Percentiles rank a stretch among this genome's conserved stretches.
phyloP scores from a whole-genome alignment of 225 moss, liverwort and hornwort genomes.

The Asterella californica region DNA sequence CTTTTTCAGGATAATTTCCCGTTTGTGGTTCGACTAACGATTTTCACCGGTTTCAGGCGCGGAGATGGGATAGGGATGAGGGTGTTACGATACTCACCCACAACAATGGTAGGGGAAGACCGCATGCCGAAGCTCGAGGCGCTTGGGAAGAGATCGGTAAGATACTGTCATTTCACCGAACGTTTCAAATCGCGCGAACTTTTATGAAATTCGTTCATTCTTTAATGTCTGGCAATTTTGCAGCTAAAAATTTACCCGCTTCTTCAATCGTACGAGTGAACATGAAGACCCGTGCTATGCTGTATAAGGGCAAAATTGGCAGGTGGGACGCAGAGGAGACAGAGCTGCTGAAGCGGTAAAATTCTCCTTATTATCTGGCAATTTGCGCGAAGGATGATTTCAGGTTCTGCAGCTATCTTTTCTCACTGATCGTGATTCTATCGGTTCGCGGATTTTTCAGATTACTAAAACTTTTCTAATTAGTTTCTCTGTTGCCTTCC shows the following conservation, averaged over 20 bases:
- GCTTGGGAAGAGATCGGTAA: slow-evolving; percentile 15
- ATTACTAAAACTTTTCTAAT: neutral
- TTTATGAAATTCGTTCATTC: neutral
- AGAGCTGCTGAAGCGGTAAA: slow-evolving; percentile 5
- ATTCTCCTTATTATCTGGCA: neutral
- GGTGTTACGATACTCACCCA: neutral
- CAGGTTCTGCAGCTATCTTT: neutral
- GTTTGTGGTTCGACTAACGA: neutral
- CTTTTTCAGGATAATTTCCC: too few relatives aligned
- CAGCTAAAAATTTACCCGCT: slow-evolving; percentile 1
- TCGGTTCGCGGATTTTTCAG: too few relatives aligned
- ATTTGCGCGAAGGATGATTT: too few relatives aligned
- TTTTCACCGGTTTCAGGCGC: neutral
- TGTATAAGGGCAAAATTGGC: neutral
- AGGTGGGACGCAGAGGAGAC: slow-evolving; percentile 8
- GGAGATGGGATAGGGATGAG: slow-evolving; percentile 5
- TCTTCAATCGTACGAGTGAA: slow-evolving; percentile 14
- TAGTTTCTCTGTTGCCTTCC: neutral
- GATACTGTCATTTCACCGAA: neutral
- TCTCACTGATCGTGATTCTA: neutral
- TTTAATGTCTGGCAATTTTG: neutral
- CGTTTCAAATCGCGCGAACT: neutral
- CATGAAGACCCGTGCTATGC: slow-evolving; percentile 7
- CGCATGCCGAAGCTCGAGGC: slow-evolving; percentile 7
- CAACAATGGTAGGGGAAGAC: slow-evolving; percentile 2